Base-by-base conservation (phyloP, 2,329 filamentous ascomycete genomes). In the Gaeumannomyces sp. region DNA sequence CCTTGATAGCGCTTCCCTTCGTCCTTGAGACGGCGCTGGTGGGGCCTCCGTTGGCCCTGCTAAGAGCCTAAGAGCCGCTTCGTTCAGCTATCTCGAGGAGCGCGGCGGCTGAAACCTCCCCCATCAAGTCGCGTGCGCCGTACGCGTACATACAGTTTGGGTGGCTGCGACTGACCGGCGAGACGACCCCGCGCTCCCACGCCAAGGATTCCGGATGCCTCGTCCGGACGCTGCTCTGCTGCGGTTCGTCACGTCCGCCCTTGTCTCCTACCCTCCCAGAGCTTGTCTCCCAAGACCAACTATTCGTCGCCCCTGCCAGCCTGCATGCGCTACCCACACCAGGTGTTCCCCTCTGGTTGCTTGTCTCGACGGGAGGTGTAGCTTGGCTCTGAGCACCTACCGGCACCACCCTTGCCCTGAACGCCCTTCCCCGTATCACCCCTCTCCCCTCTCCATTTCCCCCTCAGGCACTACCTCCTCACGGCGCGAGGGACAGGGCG, bases 11-110 rank as follows among this genome's bases (percentile, higher is more conserved):
- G 29, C 59, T 60, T 60, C 59, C 59, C 31, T 60, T 60, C 22
- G 59, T 38, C 59, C 59, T 60, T 60, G 10, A 60, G 29, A 60
- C 59, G 57, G 5, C 57, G 14, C n/a, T 27, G 16, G 45, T 53
- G 45, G 45, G 45, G 10, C 45, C 45, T 53, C 45, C 45, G 45
- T n/a, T 53, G 19, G n/a, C 45, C 45, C 45, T n/a, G 6, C 7
- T 8, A 14, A 53, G 10, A n/a, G 45, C 45, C 22, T 22, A n/a
- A 7, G 35, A 38, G 35, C 35, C 14, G 35, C 35, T 33, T 33
- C 8, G 35, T 38, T 16, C 19, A 11, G 35, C 4, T 8, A 13
- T 13, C 33, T 33, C 33, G 33, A 33, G 33, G 2, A 33, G 31
- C 31, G 31, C 8, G 33, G 33, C 35, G 35, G 35, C 2, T 4